Base-by-base conservation (phyloP, 192 early-diverging fungal genomes). In the Oehlia diaphana region DNA sequence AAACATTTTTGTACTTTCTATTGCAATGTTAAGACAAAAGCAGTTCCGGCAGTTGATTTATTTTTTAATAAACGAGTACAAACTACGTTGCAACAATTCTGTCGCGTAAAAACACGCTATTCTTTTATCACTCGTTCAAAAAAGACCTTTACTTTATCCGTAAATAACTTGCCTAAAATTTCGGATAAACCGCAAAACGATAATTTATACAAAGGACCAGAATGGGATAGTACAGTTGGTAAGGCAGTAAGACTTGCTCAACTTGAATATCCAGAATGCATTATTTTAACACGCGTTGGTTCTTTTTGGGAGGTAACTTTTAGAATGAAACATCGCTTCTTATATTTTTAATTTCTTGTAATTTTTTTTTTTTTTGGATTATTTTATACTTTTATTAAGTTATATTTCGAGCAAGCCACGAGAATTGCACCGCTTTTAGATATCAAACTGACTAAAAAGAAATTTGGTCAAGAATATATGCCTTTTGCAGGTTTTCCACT, bases 401-500 rank as follows among this genome's bases (percentile, higher is more conserved):
- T 93, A 31, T 95, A 93, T 81, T 92, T 90, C 64, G 88, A 93
- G 19, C 92, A 95, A 80, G 94, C 94, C 0, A 85, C 88, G 63
- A 82, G 87, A 4, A 89, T 90, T 79, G 94, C 90, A 9, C 85
- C 90, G 13, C 76, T 93, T 2, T 79, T 95, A 26, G 91, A 91
- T 67, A 82, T 95, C 35, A 92, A 95, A 58, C 83, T 95, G 70
- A 91, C 89, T 1, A 86, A 88, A 74, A 93, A 92, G 82, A 86
- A 90, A 79, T 88, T 93, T 74, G 84, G 85, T 9, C 81, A 81
- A 0, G 87, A 88, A 13, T 69, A 77, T 1, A 83, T 86, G 9
- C 87, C 90, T 4, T 93, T 93, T 77, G 91, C 92, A 1, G 94
- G 94, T 14, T 95, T 95, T 83, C 94, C 92, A 2, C 67, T 86